Conservation (phyloP, 345 rosid genomes). For the Dimocarpus longan region DNA sequence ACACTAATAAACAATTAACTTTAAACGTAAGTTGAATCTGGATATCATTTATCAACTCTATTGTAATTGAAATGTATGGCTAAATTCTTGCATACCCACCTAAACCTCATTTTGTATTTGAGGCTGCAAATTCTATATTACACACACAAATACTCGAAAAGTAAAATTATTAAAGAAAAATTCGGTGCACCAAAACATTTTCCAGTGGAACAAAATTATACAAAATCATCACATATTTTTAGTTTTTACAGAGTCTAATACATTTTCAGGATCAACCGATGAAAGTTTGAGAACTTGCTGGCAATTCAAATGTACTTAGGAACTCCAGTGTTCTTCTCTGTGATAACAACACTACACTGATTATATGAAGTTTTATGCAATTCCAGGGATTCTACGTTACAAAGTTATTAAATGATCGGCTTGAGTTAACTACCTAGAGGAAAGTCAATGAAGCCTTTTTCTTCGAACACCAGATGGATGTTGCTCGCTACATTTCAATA, state of each 20-base stretch:
- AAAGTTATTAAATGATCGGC: neutral
- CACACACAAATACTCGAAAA: neutral
- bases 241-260: neutral
- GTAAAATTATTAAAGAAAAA: neutral
- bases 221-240: neutral
- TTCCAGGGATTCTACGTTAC: neutral
- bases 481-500: conserved; percentile 42
- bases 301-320: neutral
- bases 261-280: neutral
- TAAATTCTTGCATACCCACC: no score
- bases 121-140: neutral
- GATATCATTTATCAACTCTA: no score
- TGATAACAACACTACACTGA: neutral
- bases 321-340: neutral
- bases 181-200: neutral
- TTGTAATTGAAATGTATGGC: no score
- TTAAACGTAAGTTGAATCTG: no score
- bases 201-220: neutral
- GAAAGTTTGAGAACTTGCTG: neutral
- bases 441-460: neutral
- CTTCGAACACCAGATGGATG: conserved; percentile 19
- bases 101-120: neutral
- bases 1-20: no score
- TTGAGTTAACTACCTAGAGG: neutral
- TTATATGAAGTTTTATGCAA: neutral